These are phyloP conservation scores for Pterulicium gracile DNA, from an alignment of 1,284 basidiomycete species.

Conservation along the genomic window DNA sequence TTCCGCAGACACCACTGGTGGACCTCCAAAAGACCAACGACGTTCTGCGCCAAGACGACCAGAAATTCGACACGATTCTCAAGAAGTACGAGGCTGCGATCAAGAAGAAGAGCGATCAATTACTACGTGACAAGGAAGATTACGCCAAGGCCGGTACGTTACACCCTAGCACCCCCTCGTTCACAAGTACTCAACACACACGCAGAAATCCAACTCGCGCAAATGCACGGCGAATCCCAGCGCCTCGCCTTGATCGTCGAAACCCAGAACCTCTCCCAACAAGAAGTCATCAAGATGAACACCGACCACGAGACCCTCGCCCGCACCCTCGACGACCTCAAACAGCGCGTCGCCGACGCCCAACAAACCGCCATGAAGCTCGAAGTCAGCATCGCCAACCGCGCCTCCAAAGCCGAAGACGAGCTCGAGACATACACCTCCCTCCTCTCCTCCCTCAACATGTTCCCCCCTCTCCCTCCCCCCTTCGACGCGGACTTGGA, in stretches of 20 bases:
- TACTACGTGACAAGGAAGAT: not conserved
- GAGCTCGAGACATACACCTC: slow-evolving; percentile 66
- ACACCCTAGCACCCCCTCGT: slow-evolving; percentile 34
- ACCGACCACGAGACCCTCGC: slow-evolving; percentile 69
- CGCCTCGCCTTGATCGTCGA: slow-evolving; percentile 57
- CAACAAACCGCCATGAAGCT: slow-evolving; percentile 60
- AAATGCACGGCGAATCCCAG: slow-evolving; percentile 51
- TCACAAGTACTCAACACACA: slow-evolving; percentile 6
- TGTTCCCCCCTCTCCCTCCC: slow-evolving; percentile 59
- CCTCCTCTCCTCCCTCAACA: slow-evolving; percentile 59
- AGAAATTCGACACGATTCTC: slow-evolving; percentile 57
- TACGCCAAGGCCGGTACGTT: slow-evolving; percentile 18
- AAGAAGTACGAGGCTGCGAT: not conserved
- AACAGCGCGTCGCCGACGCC: slow-evolving; percentile 61
- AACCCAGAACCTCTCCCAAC: slow-evolving; percentile 74
- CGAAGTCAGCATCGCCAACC: slow-evolving; percentile 70
- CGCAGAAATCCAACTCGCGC: slow-evolving; percentile 46
- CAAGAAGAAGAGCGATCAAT: not conserved
- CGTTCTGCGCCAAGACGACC: slow-evolving; percentile 47
- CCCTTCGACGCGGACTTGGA: slow-evolving; percentile 61
- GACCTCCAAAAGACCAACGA: slow-evolving; percentile 48
- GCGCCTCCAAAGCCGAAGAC: slow-evolving; percentile 69
- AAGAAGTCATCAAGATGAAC: slow-evolving; percentile 82
- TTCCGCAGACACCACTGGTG: slow-evolving; percentile 50
- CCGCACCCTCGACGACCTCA: slow-evolving; percentile 64